Conservation (phyloP, 1,284 basidiomycete genomes). For the Dichomitus squalens region DNA sequence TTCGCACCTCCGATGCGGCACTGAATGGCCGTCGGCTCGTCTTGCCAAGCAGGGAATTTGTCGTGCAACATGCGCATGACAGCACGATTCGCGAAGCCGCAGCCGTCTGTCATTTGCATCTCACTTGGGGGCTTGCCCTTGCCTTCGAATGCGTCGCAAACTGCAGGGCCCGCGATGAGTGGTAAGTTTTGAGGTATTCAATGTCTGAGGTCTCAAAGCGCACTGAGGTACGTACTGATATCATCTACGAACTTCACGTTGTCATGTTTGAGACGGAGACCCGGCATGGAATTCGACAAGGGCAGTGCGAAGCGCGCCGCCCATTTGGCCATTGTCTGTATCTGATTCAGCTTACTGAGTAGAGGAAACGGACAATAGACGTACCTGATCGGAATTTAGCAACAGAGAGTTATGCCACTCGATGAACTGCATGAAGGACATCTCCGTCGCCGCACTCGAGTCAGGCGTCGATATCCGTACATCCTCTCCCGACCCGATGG, state of each 20-base stretch:
- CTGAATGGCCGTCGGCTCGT: conserved; percentile 43
- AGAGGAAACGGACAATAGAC: neutral
- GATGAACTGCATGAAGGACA: conserved; percentile 33
- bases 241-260: conserved; percentile 34
- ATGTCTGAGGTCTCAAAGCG: conserved; percentile 28
- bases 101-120: conserved; percentile 48
- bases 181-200: too few species aligned
- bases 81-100: conserved; percentile 39
- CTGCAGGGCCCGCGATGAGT: too few species aligned
- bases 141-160: conserved; percentile 17
- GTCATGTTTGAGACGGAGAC: conserved; percentile 29
- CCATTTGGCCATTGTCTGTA: conserved; percentile 44
- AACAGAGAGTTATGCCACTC: conserved; percentile 38
- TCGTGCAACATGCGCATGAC: conserved; percentile 33
- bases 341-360: too few species aligned
- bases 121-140: conserved; percentile 34
- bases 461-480: neutral
- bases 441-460: neutral
- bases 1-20: conserved; percentile 42
- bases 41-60: conserved; percentile 29
- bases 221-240: conserved; percentile 29
- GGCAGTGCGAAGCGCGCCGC: conserved; percentile 40
- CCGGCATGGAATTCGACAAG: conserved; percentile 44
- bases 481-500: neutral
- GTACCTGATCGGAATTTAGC: conserved; percentile 37